These are phyloP conservation scores for Fusarium austroafricanum DNA, from an alignment of 2,329 filamentous ascomycete species.

Conservation along the genomic window DNA sequence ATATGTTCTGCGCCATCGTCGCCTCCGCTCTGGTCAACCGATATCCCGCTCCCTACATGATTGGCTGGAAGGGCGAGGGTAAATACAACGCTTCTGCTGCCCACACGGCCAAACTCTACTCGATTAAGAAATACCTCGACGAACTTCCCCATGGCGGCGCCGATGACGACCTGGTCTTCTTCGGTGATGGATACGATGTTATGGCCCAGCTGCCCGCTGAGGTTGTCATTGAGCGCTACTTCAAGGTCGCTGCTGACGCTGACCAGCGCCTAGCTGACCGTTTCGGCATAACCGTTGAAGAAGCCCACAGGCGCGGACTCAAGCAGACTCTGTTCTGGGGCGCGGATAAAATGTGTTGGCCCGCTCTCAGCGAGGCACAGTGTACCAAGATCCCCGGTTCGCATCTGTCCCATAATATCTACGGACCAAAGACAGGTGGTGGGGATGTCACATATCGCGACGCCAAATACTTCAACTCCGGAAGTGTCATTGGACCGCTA, in stretches of 20 bases:
- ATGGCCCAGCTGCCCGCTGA: slow-evolving; percentile 74
- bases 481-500: slow-evolving; percentile 58
- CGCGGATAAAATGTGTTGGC: slow-evolving; percentile 54
- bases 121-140: slow-evolving; percentile 53
- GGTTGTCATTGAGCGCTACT: slow-evolving; percentile 72
- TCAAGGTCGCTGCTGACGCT: slow-evolving; percentile 62
- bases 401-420: slow-evolving; percentile 47
- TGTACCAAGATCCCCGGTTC: slow-evolving; percentile 57
- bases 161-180: slow-evolving; percentile 70
- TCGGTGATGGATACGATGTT: slow-evolving; percentile 72
- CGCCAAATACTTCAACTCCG: slow-evolving; percentile 59
- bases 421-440: slow-evolving; percentile 52
- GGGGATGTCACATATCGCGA: slow-evolving; percentile 49
- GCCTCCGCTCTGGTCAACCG: slow-evolving; percentile 53
- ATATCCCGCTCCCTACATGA: slow-evolving; percentile 53
- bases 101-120: slow-evolving; percentile 42
- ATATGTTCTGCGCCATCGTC: slow-evolving; percentile 54
- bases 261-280: slow-evolving; percentile 63
- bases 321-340: slow-evolving; percentile 58
- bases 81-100: slow-evolving; percentile 31
- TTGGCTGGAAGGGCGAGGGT: slow-evolving; percentile 54
- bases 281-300: slow-evolving; percentile 57
- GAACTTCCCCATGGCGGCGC: slow-evolving; percentile 49
- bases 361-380: slow-evolving; percentile 46
- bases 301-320: slow-evolving; percentile 47